phyloP scores from a whole-genome alignment of 768 basidiomycete species.

The Pluteus cervinus region DNA sequence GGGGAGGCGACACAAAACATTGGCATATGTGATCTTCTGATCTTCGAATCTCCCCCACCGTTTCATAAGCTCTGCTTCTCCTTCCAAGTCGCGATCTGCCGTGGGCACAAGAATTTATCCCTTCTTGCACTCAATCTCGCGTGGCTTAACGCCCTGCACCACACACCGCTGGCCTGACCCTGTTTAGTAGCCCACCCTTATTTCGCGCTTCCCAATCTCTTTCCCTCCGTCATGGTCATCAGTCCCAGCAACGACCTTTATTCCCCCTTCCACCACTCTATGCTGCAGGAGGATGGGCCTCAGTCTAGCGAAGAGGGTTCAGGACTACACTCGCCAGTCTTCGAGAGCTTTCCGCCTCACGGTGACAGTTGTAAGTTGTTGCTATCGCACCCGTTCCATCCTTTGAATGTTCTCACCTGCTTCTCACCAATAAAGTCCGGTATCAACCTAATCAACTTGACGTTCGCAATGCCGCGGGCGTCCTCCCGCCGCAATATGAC shows the following conservation, averaged over 20 bases:
- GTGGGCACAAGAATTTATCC: constrained; percentile 39
- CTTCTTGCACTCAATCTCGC: constrained; percentile 36
- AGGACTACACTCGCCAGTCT: constrained; percentile 68
- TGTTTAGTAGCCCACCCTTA: constrained; percentile 14
- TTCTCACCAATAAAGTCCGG: constrained; percentile 63
- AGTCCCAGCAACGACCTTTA: constrained; percentile 49
- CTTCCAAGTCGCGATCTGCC: constrained; percentile 23
- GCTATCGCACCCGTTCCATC: constrained; percentile 43
- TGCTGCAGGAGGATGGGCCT: constrained; percentile 56
- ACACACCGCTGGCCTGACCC: constrained; percentile 13
- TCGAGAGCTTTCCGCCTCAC: constrained; percentile 41
- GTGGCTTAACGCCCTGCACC: constrained; percentile 33
- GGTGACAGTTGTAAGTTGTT: constrained; percentile 50
- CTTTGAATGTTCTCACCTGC: constrained; percentile 30
- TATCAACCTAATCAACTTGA: constrained; percentile 43
- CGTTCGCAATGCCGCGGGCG: constrained; percentile 41
- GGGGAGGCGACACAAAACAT: too few relatives aligned
- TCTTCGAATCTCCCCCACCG: constrained; percentile 26
- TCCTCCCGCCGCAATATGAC: constrained; percentile 47
- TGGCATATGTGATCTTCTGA: constrained; percentile 33
- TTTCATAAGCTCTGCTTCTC: constrained; percentile 24
- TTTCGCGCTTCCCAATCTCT: constrained; percentile 13
- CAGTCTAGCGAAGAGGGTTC: constrained; percentile 76
- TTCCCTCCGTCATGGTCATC: constrained; percentile 46
- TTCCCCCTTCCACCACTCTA: constrained; percentile 45